phyloP scores from a whole-genome alignment of 345 rosid genomes.

The Gossypium anomalum region DNA sequence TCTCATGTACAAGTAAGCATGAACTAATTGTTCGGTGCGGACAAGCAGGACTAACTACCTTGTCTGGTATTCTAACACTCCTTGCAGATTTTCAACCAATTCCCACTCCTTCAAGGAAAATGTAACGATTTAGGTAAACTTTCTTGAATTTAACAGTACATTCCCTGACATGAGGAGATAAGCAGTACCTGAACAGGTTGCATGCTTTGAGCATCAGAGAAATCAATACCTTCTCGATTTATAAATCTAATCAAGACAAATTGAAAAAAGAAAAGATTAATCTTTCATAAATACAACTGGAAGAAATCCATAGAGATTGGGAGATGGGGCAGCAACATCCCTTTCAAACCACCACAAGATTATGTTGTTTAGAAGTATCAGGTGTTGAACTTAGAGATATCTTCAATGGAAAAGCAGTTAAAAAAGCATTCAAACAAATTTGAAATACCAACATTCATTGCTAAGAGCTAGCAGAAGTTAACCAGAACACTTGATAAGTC shows the following conservation, averaged over 20 bases:
- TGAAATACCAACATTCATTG: slow-evolving; percentile 3
- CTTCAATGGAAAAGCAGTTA: neutral
- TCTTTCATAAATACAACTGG: neutral
- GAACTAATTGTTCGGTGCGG: slow-evolving; percentile 2
- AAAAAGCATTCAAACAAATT: neutral
- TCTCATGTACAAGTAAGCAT: neutral
- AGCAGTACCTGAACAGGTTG: slow-evolving; percentile 83
- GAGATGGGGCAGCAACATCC: neutral
- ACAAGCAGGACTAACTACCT: slow-evolving; percentile 37
- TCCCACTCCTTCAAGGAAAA: slow-evolving; percentile 76
- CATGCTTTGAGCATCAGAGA: slow-evolving; percentile 92
- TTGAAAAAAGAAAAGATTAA: neutral
- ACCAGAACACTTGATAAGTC: neutral
- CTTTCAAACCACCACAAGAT: neutral
- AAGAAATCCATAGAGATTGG: neutral
- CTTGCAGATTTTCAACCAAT: slow-evolving; percentile 81
- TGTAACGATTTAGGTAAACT: slow-evolving; percentile 6
- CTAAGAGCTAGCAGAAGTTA: neutral
- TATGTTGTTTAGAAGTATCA: neutral
- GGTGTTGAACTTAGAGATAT: neutral
- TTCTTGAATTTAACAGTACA: slow-evolving; percentile 2
- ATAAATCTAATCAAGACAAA: slow-evolving; percentile 51
- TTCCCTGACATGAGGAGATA: neutral
- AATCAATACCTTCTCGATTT: slow-evolving; percentile 91
- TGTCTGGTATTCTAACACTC: slow-evolving; percentile 88